Conservation (phyloP, 768 basidiomycete genomes). For the Mycena epipterygia region DNA sequence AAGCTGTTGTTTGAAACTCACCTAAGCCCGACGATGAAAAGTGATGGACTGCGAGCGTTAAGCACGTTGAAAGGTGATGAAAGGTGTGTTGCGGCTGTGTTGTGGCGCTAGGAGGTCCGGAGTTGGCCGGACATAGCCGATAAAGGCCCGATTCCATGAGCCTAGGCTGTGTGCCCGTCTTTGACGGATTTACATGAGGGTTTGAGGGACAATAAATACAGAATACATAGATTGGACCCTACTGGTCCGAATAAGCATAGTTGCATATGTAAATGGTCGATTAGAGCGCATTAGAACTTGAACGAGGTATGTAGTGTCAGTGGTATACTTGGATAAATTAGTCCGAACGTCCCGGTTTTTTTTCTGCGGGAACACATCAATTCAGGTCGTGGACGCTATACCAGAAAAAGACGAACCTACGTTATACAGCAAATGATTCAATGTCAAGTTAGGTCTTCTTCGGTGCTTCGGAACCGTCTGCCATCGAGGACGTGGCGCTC, state of each 20-base stretch:
- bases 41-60: no score
- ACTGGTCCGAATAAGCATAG: no score
- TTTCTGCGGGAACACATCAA: background rate
- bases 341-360: background rate
- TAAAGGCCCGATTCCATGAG: no score
- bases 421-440: background rate
- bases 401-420: background rate
- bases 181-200: no score
- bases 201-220: no score
- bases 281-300: constrained; percentile 28
- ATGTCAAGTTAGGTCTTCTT: background rate
- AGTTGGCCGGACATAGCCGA: no score
- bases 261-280: background rate
- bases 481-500: constrained; percentile 30
- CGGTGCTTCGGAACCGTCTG: constrained; percentile 13
- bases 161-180: no score
- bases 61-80: no score
- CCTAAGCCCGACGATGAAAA: background rate
- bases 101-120: no score
- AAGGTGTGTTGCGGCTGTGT: no score
- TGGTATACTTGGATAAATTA: constrained; percentile 22
- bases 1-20: background rate
- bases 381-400: background rate
- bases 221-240: no score
- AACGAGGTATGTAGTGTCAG: constrained; percentile 21